A percentile compares a stretch with the other conserved stretches of the same genome.
Evolutionary conservation across 2,329 filamentous ascomycete genomes (phyloP).

Genomic region (Emmonsiellopsis sp.): DNA sequence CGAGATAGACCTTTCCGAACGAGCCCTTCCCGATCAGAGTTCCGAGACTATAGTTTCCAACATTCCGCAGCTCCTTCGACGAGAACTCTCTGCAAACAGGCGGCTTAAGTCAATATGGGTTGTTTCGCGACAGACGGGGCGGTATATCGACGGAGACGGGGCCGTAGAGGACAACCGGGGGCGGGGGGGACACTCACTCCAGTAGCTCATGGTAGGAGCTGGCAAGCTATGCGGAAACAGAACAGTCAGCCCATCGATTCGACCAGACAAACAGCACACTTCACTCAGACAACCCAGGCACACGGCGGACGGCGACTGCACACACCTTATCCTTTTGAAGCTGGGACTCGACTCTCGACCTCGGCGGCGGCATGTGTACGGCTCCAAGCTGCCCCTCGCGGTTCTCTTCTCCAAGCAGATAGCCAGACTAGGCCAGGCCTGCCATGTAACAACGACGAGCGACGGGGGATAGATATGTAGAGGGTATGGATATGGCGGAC

Average conservation of each 20-base stretch:
- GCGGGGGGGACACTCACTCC: constrained; percentile 57
- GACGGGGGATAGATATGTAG: background rate
- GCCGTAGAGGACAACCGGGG: constrained; percentile 3
- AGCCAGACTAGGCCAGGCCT: background rate
- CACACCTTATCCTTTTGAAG: constrained; percentile 51
- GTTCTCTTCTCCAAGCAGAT: background rate
- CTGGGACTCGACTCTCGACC: constrained; percentile 44
- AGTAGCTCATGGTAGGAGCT: constrained; percentile 94
- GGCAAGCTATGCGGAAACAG: constrained; percentile 59
- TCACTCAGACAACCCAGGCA: background rate
- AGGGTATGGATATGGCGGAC: background rate
- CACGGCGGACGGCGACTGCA: constrained; percentile 1
- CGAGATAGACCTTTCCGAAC: constrained; percentile 96
- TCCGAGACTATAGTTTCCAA: constrained; percentile 91
- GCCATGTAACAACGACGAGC: background rate
- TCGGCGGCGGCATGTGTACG: constrained; percentile 36
- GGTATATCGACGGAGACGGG: background rate
- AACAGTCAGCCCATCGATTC: constrained; percentile 13
- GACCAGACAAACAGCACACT: background rate
- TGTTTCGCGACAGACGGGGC: background rate
- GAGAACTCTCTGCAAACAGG: constrained; percentile 68
- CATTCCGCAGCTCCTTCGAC: constrained; percentile 78
- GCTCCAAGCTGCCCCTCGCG: background rate
- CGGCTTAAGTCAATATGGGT: constrained; percentile 4
- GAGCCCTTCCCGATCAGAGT: constrained; percentile 93